A percentile compares a stretch with the other conserved stretches of the same genome.
Evolutionary conservation across 148 eudicot species (phyloP).

Genomic region (Rhododendron mucronatum): DNA sequence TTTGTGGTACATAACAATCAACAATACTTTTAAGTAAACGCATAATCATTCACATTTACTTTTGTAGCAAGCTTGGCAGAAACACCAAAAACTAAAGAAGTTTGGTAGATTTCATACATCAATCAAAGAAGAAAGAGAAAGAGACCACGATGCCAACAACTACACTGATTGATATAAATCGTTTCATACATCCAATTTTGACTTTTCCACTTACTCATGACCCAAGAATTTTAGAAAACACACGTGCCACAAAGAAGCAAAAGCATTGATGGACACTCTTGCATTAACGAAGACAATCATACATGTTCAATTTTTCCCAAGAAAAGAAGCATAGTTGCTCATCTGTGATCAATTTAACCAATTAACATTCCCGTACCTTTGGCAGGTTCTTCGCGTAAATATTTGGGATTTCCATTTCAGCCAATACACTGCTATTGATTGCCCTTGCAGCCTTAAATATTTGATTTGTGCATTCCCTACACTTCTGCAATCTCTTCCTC

Average conservation of each 20-base stretch:
- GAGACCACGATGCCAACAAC: background rate
- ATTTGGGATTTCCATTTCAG: conserved; percentile 50
- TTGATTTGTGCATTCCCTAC: conserved; percentile 45
- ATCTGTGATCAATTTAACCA: background rate
- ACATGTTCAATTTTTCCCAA: background rate
- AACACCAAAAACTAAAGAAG: background rate
- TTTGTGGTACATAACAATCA: background rate
- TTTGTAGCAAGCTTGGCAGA: background rate
- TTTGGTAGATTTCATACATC: background rate
- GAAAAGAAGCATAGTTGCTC: background rate
- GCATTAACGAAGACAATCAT: background rate
- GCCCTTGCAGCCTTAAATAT: conserved; percentile 52
- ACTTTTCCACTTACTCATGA: background rate
- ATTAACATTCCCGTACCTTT: conserved; percentile 26
- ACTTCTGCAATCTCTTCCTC: conserved; percentile 34
- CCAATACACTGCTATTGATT: conserved; percentile 38
- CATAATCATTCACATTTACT: background rate
- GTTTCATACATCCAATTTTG: background rate
- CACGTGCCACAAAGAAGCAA: background rate
- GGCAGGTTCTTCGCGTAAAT: conserved; percentile 39
- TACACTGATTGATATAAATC: background rate
- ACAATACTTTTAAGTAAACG: background rate
- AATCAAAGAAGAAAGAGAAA: background rate
- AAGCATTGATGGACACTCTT: background rate
- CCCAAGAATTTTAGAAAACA: background rate